Base-by-base conservation (phyloP, 768 basidiomycete species). In the Tricholoma matsutake region DNA sequence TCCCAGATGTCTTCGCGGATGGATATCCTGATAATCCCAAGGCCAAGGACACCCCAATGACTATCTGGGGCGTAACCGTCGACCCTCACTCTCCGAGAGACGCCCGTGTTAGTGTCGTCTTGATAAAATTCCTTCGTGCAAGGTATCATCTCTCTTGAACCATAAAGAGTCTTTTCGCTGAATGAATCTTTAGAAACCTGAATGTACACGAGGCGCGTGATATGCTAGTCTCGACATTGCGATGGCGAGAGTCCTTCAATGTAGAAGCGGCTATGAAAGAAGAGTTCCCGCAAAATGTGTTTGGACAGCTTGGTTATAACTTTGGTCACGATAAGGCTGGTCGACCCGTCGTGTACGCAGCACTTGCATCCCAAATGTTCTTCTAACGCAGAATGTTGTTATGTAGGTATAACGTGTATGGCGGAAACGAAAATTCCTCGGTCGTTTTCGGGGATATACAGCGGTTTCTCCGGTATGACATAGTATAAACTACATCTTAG, bases 61-160 rank as follows among this genome's bases (percentile, higher is more conserved):
- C 68, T 5, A 70, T 94, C 59, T 94, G 92, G 92, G 88, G 90
- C 28, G 83, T 94, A 18, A 72, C 69, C 1, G 81, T 94, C 28
- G 82, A 89, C 70, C 88, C 92, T 2, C 62, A 59, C 2, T 75
- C 77, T 58, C 82, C 84, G 11, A 72, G 68, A 53, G 82, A 91
- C 69, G 85, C 90, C 0, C 81, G 83, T 7, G 83, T 85, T 61
- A 91, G 88, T 67, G 89, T 93, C 32, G 68, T 93, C 8, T 78
- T 94, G 37, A 84, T 92, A 83, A 92, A 93, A 69, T 94, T 93
- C 77, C 75, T 92, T 31, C 81, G 88, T 59, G 92, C 92, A 4
- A 83, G 88, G 89, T 86, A 65, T 35, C 29, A 22, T 29, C 29
- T 22, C 14, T 51, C 34, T 43, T 34, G 8, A 9, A 6, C 29